A percentile compares a stretch with the other conserved stretches of the same genome.
phyloP scores from a whole-genome alignment of 176 grass and related monocot genomes.

The Triticum aestivum region DNA sequence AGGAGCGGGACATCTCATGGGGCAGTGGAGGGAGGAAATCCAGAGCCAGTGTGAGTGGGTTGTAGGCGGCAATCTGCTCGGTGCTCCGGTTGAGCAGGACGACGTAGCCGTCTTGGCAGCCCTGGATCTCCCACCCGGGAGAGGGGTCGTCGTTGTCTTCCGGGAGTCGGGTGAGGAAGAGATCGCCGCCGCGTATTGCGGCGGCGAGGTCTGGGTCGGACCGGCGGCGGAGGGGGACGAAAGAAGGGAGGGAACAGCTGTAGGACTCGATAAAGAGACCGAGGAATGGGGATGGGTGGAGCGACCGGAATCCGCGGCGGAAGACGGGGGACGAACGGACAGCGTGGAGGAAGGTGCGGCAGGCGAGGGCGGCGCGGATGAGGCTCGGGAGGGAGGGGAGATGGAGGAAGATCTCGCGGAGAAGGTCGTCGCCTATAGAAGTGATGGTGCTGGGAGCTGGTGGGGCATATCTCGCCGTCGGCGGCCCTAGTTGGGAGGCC shows the following conservation, averaged over 20 bases:
- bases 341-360: background rate
- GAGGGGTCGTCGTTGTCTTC: background rate
- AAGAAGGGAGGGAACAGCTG: background rate
- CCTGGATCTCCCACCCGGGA: background rate
- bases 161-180: background rate
- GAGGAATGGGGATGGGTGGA: background rate
- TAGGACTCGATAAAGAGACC: background rate
- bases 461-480: background rate
- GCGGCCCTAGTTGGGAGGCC: background rate
- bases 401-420: background rate
- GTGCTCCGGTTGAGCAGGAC: background rate
- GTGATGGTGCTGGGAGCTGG: background rate
- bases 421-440: background rate
- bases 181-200: background rate
- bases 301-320: background rate
- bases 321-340: background rate
- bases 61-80: background rate
- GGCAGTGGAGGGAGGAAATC: background rate
- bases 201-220: background rate
- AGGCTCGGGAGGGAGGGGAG: background rate
- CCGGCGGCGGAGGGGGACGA: background rate
- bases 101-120: background rate
- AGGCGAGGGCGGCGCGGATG: background rate
- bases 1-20: background rate
- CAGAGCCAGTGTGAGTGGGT: background rate